Conservation (phyloP, 768 basidiomycete species). For the Lentinus tigrinus region DNA sequence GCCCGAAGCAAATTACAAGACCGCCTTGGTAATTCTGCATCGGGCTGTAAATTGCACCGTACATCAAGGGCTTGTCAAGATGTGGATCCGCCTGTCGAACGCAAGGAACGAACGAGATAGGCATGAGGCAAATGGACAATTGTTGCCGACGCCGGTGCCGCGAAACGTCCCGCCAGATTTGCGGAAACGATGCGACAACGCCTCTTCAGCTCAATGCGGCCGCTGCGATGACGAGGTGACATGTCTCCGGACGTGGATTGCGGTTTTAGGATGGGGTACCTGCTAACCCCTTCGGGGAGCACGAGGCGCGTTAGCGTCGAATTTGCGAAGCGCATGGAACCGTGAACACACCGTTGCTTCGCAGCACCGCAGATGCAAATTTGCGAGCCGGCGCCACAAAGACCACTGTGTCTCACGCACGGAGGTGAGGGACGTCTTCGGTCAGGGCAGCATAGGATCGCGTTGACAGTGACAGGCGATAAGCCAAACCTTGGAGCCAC, state of each 20-base stretch:
- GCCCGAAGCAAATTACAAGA: constrained; percentile 3
- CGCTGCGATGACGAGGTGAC: not conserved
- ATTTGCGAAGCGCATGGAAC: not conserved
- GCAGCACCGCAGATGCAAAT: not conserved
- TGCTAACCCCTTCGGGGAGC: not conserved
- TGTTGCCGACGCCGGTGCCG: not conserved
- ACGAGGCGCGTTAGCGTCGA: not conserved
- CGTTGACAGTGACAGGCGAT: not conserved
- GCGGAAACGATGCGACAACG: not conserved
- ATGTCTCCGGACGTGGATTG: too few relatives aligned
- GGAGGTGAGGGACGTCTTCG: not conserved
- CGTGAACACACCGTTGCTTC: not conserved
- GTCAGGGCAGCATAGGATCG: not conserved
- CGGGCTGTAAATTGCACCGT: not conserved
- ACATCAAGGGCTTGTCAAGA: constrained; percentile 2
- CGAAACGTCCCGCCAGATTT: not conserved
- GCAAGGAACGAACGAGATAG: not conserved
- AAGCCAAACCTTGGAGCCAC: not conserved
- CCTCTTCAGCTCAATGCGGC: not conserved
- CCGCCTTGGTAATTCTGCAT: constrained; percentile 12
- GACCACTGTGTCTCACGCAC: not conserved
- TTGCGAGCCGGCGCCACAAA: constrained; percentile 7
- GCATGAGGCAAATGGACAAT: not conserved
- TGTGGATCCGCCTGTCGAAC: constrained; percentile 5
- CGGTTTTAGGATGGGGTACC: too few relatives aligned